Evolutionary conservation across 129 eudicot species (phyloP), one percentile per base, ranked within the genome.

Genomic region (Flaveria linearis): DNA sequence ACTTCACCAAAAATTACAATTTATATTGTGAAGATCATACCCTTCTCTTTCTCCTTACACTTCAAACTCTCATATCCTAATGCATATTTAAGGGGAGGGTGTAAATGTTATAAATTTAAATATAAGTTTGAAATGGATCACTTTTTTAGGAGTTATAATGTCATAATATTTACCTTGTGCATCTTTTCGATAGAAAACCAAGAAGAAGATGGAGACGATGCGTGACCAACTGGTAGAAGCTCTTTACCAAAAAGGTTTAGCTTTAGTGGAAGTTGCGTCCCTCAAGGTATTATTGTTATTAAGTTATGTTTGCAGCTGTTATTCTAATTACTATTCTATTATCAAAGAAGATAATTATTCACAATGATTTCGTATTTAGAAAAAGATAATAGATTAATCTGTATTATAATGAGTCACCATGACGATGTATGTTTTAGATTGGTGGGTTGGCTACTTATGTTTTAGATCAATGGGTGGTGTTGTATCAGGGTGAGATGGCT

Each of bases 191-290:
- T 36, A 94, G 98, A 78, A 78, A 81, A 71, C 23, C 51, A 94
- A 89, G 92, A 94, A 89, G 86, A 84, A 86, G 77, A 94, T 94
- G 96, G 98, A 94, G 85, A 72, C 85, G 41, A 89, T 84, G 16
- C 93, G 91, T 75, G 97, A 94, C 77, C 98, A 89, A 76, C 82
- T 94, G 74, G 87, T 88, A 2, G 96, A 91, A 84, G 97, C 98
- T 12, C 86, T 94, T 20, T 94, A 94, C 85, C 97, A 94, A 71
- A 94, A 94, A 82, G 98, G 98, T 75, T 79, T 94, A 74, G 98
- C 98, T 80, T 36, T 94, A 70, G 87, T 82, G 71, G 98, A 91
- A 77, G 83, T 91, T 74, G 90, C 85, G 51, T 64, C 84, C 9
- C 73, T 89, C 25, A 91, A 88, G 96, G 98, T 93, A 82, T 33